phyloP scores from a whole-genome alignment of 106 monocot genomes.

The Cymbidium sinense region DNA sequence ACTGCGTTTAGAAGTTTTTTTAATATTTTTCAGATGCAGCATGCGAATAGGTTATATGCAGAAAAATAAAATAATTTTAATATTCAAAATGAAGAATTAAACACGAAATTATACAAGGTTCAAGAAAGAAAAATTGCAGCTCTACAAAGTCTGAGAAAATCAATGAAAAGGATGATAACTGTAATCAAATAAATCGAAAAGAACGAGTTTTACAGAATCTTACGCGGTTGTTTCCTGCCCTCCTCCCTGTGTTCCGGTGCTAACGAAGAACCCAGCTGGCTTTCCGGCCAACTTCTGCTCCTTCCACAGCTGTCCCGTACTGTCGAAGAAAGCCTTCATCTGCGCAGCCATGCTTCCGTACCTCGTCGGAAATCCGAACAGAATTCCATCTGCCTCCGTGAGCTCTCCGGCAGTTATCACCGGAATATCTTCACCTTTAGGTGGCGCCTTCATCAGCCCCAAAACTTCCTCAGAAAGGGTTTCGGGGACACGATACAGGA shows the following conservation, averaged over 20 bases:
- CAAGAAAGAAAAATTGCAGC: too few relatives aligned
- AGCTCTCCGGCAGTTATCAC: constrained; percentile 26
- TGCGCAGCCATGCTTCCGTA: constrained; percentile 65
- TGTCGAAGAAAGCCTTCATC: constrained; percentile 74
- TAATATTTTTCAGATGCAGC: too few relatives aligned
- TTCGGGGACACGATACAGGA: constrained; percentile 55
- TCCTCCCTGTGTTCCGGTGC: constrained; percentile 71
- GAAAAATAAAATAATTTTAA: too few relatives aligned
- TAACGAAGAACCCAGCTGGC: constrained; percentile 72
- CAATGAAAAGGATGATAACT: too few relatives aligned
- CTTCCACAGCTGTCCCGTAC: constrained; percentile 53
- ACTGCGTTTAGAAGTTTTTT: too few relatives aligned
- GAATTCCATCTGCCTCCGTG: constrained; percentile 42
- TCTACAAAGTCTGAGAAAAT: too few relatives aligned
- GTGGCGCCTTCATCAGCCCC: constrained; percentile 45
- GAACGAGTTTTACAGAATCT: constrained; percentile 11
- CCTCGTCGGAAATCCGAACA: constrained; percentile 49
- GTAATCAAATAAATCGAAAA: too few relatives aligned
- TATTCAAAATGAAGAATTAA: too few relatives aligned
- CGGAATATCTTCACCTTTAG: constrained; percentile 29
- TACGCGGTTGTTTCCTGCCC: constrained; percentile 80
- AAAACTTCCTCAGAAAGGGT: constrained; percentile 46
- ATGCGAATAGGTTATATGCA: too few relatives aligned
- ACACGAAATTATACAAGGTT: too few relatives aligned
- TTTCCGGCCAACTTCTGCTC: constrained; percentile 68